Percentiles rank a stretch among this genome's conserved stretches.
Evolutionary conservation across 192 early-diverging fungal genomes (phyloP).

Genomic region (Linnemannia exigua): DNA sequence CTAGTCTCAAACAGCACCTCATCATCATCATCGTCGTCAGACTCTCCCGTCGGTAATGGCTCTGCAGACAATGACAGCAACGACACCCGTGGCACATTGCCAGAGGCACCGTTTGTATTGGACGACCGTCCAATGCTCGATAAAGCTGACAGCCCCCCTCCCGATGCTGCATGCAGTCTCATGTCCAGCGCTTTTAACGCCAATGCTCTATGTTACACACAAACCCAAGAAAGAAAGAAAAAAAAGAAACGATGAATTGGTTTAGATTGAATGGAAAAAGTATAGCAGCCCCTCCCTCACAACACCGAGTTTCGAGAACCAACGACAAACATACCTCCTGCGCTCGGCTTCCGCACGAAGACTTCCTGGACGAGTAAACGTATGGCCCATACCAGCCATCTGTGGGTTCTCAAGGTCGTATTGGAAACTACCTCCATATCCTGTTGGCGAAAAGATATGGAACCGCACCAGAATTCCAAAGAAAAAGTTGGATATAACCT

Average conservation of each 20-base stretch:
- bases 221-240: neutral
- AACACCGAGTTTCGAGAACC: too few relatives aligned
- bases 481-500: slow-evolving; percentile 72
- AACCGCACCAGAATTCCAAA: slow-evolving; percentile 72
- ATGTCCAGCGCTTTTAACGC: slow-evolving; percentile 75
- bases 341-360: slow-evolving; percentile 76
- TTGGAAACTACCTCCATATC: slow-evolving; percentile 44
- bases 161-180: slow-evolving; percentile 59
- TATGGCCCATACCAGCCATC: slow-evolving; percentile 47
- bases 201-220: slow-evolving; percentile 63
- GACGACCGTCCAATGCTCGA: neutral
- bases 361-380: slow-evolving; percentile 60
- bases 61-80: slow-evolving; percentile 32
- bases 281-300: too few relatives aligned
- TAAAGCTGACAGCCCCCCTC: neutral
- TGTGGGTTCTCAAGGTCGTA: slow-evolving; percentile 62
- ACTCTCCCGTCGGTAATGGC: slow-evolving; percentile 11
- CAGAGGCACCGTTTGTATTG: neutral
- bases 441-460: slow-evolving; percentile 65
- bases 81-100: slow-evolving; percentile 17
- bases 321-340: slow-evolving; percentile 70
- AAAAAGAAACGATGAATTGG: too few relatives aligned
- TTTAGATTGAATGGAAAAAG: too few relatives aligned
- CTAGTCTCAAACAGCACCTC: slow-evolving; percentile 31
- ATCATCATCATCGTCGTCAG: slow-evolving; percentile 24